Conservation (phyloP, 495 filamentous ascomycete species). For the Podospora pseudopauciseta region DNA sequence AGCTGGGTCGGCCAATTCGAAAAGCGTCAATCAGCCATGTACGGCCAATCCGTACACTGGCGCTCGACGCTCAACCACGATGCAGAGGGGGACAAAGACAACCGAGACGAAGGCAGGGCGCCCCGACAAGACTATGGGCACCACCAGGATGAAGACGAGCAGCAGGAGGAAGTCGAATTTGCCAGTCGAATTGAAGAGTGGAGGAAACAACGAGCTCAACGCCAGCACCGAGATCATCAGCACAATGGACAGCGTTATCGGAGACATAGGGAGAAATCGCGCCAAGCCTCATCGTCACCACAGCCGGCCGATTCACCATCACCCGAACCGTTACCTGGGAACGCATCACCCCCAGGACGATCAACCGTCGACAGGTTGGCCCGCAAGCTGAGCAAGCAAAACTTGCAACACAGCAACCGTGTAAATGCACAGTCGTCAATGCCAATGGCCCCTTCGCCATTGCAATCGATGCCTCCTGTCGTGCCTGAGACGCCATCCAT, state of each 20-base stretch:
- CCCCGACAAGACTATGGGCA: neutral
- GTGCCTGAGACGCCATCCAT: neutral
- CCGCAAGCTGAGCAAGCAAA: constrained; percentile 37
- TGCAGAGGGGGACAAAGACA: constrained; percentile 4
- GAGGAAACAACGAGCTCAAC: constrained; percentile 2
- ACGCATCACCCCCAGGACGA: neutral
- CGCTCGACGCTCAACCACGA: neutral
- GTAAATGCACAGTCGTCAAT: neutral
- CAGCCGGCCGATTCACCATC: neutral
- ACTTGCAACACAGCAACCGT: constrained; percentile 22
- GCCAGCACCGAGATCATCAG: constrained; percentile 5
- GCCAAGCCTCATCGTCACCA: constrained; percentile 1
- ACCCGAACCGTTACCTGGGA: neutral
- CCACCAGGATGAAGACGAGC: neutral
- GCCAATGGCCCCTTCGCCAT: neutral
- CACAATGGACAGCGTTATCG: neutral
- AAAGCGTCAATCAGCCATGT: constrained; percentile 7
- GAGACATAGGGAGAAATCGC: neutral
- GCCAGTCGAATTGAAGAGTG: neutral
- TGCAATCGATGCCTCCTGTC: neutral
- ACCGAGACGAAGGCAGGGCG: constrained; percentile 10
- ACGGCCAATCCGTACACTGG: neutral
- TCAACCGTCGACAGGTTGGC: constrained; percentile 30
- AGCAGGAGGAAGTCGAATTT: neutral
- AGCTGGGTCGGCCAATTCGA: constrained; percentile 4